Evolutionary conservation across 2,329 filamentous ascomycete genomes (phyloP).

Genomic region (Rhynchosporium graminicola): DNA sequence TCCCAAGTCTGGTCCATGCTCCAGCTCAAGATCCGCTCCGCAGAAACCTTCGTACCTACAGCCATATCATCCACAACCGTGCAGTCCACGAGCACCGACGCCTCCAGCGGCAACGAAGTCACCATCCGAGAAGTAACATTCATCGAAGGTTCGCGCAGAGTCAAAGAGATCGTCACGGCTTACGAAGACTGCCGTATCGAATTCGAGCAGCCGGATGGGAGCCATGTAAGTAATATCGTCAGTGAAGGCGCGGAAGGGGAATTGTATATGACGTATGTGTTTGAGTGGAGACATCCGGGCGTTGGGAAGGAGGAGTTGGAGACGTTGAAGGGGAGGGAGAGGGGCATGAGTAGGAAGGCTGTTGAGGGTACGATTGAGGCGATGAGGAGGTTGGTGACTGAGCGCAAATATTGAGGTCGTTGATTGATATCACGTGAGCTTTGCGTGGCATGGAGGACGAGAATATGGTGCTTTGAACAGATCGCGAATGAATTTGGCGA

Average conservation of each 20-base stretch:
- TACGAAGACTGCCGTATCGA: conserved; percentile 36
- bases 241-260: conserved; percentile 40
- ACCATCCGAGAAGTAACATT: conserved; percentile 37
- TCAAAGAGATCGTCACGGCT: conserved; percentile 33
- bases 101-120: conserved; percentile 25
- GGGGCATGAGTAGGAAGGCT: conserved; percentile 18
- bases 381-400: conserved; percentile 27
- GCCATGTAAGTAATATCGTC: conserved; percentile 39
- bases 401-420: conserved; percentile 24
- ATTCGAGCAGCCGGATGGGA: conserved; percentile 30
- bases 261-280: conserved; percentile 45
- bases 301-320: conserved; percentile 19
- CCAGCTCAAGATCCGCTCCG: conserved; percentile 35
- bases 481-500: too few species aligned
- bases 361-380: conserved; percentile 21
- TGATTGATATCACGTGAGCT: background rate
- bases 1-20: conserved; percentile 43
- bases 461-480: too few species aligned
- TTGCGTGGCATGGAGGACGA: too few species aligned
- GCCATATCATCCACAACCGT: conserved; percentile 32
- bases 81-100: conserved; percentile 9
- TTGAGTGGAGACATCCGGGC: conserved; percentile 41
- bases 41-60: conserved; percentile 36
- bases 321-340: conserved; percentile 20
- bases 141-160: conserved; percentile 29